Evolutionary conservation across 768 basidiomycete genomes (phyloP), one percentile per base, ranked within the genome.

Genomic region (Mycena olivaceomarginata): DNA sequence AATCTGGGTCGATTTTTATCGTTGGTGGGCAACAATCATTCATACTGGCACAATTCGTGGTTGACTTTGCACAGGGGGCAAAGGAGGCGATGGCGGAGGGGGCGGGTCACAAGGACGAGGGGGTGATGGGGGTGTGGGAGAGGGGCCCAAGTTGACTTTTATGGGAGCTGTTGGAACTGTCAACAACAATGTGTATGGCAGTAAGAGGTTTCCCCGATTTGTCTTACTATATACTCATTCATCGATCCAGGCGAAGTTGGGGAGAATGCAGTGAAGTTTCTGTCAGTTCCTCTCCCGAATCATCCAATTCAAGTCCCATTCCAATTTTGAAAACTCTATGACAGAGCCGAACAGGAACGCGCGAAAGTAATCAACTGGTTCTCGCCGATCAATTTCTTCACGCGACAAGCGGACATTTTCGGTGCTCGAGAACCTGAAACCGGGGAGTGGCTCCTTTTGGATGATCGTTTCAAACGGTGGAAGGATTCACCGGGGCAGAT

Each of bases 301-400:
- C n/a, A 43, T 43, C 43, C 43, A n/a, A n/a, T n/a, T n/a, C 43
- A 43, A 43, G 7, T 43, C 43, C 6, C 7, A 43, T 6, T 43
- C 12, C 43, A 43, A 43, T 43, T 7, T 7, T 43, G 7, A 43
- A 43, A 43, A 6, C n/a, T n/a, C n/a, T n/a, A 43, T n/a, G n/a
- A 43, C 43, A 43, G 43, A 43, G 7, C 43, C 43, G 43, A 43
- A 12, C 7, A 12, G 43, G 43, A 43, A 43, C 43, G 43, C 43
- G n/a, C n/a, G n/a, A n/a, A n/a, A n/a, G n/a, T n/a, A n/a, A n/a
- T n/a, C n/a, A n/a, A n/a, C n/a, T n/a, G 43, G 63, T 45, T 41
- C 5, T 64, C 39, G 43, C 63, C 43, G 10, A 64, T 64, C 63
- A 64, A 64, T 64, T 60, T 60, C 13, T 60, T 60, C 13, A 15